Base-by-base conservation (phyloP, 1,139 yeast genomes). In the Candida dubliniensis region DNA sequence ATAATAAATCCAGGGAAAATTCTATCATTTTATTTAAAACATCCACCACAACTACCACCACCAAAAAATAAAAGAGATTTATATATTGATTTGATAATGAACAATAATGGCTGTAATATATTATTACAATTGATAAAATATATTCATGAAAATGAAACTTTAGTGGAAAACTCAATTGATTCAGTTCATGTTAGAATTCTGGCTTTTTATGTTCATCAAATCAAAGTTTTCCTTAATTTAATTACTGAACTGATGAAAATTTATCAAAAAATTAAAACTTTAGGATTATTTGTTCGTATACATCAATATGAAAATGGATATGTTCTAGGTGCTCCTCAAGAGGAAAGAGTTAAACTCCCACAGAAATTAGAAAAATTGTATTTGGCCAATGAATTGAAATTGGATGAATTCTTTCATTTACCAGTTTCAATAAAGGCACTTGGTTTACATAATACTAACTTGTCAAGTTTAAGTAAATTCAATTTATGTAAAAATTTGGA, bases 51-150 rank as follows among this genome's bases (percentile, higher is more conserved):
- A 18, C 23, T 5, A 18, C 23, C 23, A 18, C 23, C 23, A 18
- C 23, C 23, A 8, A 13, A 13, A 2, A 13, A 6, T 4, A 46
- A 41, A 24, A 40, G 36, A 23, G 42, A 44, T 30, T 30, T 50
- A 30, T 50, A 44, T 33, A 47, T 50, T 43, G 54, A 50, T 43
- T 47, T 50, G 37, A 42, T 50, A n/a, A 41, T 50, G 43, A 49
- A 46, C 33, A 49, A 50, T 30, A 47, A 34, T 34, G 54, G 54
- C 3, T 47, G 46, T 34, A 50, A 43, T 34, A 47, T 50, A 7
- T 43, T 50, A 11, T 45, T 47, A 31, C 54, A 50, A 40, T 35
- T 50, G 34, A 34, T 49, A 37, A 47, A 45, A 15, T 47, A 40
- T 34, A 45, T 50, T 30, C 18, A 31, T 13, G 38, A 41, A 13